Base-by-base conservation (phyloP, 2,329 filamentous ascomycete genomes). In the Diaporthe vaccinii region DNA sequence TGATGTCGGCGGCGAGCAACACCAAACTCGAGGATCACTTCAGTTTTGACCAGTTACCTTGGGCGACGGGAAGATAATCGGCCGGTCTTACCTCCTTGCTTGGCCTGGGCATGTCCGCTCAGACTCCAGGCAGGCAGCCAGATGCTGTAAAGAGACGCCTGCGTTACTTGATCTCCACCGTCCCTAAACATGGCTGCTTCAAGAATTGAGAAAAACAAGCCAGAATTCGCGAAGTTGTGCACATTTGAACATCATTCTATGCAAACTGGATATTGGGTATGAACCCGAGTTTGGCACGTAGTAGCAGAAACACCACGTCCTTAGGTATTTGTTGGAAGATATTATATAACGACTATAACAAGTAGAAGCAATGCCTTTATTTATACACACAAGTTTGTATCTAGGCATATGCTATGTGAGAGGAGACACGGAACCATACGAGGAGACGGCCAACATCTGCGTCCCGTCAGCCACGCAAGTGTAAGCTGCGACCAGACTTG, bases 41-140 rank as follows among this genome's bases (percentile, higher is more conserved):
- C 25, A 17, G 3, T 31, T 22, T 28, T 9, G 28, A 5, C 28
- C 53, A 22, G 1, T 15, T 41, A 9, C 57, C 36, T 15, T n/a
- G 7, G 10, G 20, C 10, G 28, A 28, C 62, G 62, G 62, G 10
- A n/a, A 17, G 62, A 67, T 36, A 51, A 67, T 10, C 9, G 4
- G 44, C 62, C 62, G 62, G 39, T 51, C 44, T 67, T 51, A 67
- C 62, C 20, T 25, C 9, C 61, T 67, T 20, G 17, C 25, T 34
- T 31, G 25, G 59, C 6, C 25, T 10, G 15, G n/a, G 59, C n/a
- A 20, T 49, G 17, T 34, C 7, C 25, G 17, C 17, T 25, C 20
- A 25, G 39, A 22, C n/a, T 31, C 15, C 59, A 34, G 31, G 14
- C 59, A 31, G 41, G 59, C 59, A 65, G 59, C 59, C 8, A 22